A percentile compares a stretch with the other conserved stretches of the same genome.
Evolutionary conservation across 1,284 basidiomycete species (phyloP).

Genomic region (Xerocomus subilludens): DNA sequence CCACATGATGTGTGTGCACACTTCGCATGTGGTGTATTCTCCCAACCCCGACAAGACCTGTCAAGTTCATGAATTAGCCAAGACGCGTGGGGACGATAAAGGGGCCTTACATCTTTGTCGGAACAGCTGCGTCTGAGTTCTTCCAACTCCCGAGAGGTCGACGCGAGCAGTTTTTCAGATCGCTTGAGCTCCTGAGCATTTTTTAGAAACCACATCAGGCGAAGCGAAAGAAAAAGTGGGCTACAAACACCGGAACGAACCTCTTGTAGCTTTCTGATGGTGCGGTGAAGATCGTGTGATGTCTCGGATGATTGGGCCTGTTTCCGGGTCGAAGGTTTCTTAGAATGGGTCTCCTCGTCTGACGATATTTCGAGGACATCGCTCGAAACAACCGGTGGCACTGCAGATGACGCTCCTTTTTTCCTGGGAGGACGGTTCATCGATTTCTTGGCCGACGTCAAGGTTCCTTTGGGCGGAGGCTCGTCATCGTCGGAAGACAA

Average conservation of each 20-base stretch:
- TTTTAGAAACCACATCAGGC: too few relatives aligned
- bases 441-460: conserved; percentile 49
- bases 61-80: conserved; percentile 10
- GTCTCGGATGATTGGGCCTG: conserved; percentile 5
- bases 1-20: conserved; percentile 72
- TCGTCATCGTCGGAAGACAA: conserved; percentile 68
- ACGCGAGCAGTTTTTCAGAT: conserved; percentile 24
- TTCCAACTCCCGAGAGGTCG: conserved; percentile 36
- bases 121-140: conserved; percentile 37
- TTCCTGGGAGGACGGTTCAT: conserved; percentile 40
- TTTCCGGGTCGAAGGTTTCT: conserved; percentile 29
- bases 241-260: conserved; percentile 27
- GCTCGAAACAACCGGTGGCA: neutral
- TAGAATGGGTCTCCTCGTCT: conserved; percentile 42
- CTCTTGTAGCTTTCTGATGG: conserved; percentile 42
- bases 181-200: conserved; percentile 36
- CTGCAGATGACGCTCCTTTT: conserved; percentile 23
- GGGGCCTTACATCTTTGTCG: conserved; percentile 22
- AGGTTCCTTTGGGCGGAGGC: conserved; percentile 43
- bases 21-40: conserved; percentile 68
- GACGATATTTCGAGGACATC: conserved; percentile 51
- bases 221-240: too few relatives aligned
- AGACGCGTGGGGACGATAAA: neutral
- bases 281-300: conserved; percentile 31
- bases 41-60: conserved; percentile 55